Percentiles rank a stretch among this genome's conserved stretches.
phyloP scores from a whole-genome alignment of 441 rosid genomes.

The Pelargonium citronellum region DNA sequence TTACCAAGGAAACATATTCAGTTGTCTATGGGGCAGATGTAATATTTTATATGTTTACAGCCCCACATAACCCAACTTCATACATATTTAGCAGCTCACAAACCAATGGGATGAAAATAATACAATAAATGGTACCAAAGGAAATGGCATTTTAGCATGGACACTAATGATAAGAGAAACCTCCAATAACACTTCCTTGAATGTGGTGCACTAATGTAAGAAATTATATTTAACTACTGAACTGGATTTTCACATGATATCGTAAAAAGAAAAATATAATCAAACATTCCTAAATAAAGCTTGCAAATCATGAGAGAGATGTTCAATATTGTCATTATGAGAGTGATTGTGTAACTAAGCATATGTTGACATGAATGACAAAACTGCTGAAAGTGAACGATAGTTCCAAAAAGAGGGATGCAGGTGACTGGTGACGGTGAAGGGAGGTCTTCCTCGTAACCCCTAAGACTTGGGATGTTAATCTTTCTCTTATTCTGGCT shows the following conservation, averaged over 20 bases:
- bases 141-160: background rate
- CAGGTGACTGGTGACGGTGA: no score
- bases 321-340: background rate
- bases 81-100: background rate
- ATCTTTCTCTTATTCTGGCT: no score
- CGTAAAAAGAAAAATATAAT: background rate
- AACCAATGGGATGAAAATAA: background rate
- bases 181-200: background rate
- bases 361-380: background rate
- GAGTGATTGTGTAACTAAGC: background rate
- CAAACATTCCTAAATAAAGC: background rate
- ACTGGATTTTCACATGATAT: no score
- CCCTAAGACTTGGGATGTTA: no score
- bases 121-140: background rate
- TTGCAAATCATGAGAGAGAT: background rate
- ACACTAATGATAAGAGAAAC: background rate
- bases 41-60: background rate
- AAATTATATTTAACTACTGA: no score
- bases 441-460: no score
- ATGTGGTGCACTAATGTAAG: background rate
- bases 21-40: background rate
- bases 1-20: background rate
- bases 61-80: background rate
- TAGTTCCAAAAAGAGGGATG: background rate
- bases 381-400: background rate